Base-by-base conservation (phyloP, 768 basidiomycete species). In the Lentinula boryana region DNA sequence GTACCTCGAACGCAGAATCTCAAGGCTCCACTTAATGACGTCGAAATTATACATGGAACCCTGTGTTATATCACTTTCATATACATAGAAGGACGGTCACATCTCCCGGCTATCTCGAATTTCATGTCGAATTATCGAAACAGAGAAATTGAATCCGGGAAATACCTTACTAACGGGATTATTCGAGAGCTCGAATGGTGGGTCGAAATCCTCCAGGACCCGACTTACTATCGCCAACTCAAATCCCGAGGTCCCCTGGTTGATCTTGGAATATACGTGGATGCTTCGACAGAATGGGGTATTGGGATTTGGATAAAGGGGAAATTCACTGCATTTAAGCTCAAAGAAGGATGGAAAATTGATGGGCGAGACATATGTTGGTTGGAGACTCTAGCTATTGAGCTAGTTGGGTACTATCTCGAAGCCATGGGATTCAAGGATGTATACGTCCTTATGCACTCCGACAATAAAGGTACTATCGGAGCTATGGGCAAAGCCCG, bases 381-480 rank as follows among this genome's bases (percentile, higher is more conserved):
- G 64, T 32, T 56, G 10, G 65, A 52, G n/a, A 52, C 56, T 1
- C 4, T 60, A 38, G 54, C 60, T 0, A 44, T 65, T 15, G 64
- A 66, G 27, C 56, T 68, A 5, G 5, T 61, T 23, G 23, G 61
- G n/a, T 53, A 70, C 55, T 56, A 66, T 18, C 59, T 72, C 0
- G 67, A 65, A 10, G 57, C 44, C 2, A 44, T 32, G 1, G 59
- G 51, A 12, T 32, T 67, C 2, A 23, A 31, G 0, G 49, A 75
- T 27, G 6, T 33, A 0, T 59, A 64, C 10, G 10, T 76, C 0
- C 55, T 67, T 10, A 64, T 74, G 18, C 66, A 36, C 32, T 71
- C 70, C 0, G 74, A 77, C 60, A 77, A 75, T 60, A 54, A 71
- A 51, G 75, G 73, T 12, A 67, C 68, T 0, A 74, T 78, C 27